Conservation (phyloP, 2,329 filamentous ascomycete genomes). For the Claviceps maximensis region DNA sequence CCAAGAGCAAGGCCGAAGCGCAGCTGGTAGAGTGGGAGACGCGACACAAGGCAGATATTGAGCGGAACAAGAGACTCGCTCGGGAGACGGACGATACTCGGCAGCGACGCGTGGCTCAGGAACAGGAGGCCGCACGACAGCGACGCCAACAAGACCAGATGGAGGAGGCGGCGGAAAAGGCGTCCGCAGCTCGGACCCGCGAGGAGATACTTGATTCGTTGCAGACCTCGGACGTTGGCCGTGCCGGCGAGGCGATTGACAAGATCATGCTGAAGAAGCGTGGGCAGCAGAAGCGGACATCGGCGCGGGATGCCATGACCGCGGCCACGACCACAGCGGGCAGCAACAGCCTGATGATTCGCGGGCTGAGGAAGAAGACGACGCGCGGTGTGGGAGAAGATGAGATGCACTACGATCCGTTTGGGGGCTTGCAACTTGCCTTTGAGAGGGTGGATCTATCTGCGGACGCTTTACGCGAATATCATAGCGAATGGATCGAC, state of each 20-base stretch:
- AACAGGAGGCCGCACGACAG: slow-evolving; percentile 49
- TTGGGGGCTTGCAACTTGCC: slow-evolving; percentile 58
- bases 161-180: slow-evolving; percentile 59
- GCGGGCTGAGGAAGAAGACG: slow-evolving; percentile 59
- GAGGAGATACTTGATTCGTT: slow-evolving; percentile 60
- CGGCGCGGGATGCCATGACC: slow-evolving; percentile 21
- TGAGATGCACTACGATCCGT: slow-evolving; percentile 76
- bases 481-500: slow-evolving; percentile 64
- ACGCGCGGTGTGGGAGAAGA: slow-evolving; percentile 26
- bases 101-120: slow-evolving; percentile 43
- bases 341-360: slow-evolving; percentile 45
- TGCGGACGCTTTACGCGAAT: slow-evolving; percentile 39
- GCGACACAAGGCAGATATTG: slow-evolving; percentile 56
- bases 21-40: slow-evolving; percentile 51
- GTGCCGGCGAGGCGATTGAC: slow-evolving; percentile 44
- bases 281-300: slow-evolving; percentile 34
- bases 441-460: slow-evolving; percentile 55
- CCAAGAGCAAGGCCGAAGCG: slow-evolving; percentile 34
- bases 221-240: slow-evolving; percentile 44
- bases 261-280: slow-evolving; percentile 63
- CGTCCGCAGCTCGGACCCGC: slow-evolving; percentile 47
- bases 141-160: slow-evolving; percentile 48
- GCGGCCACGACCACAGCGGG: not conserved
- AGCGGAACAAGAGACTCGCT: slow-evolving; percentile 43
- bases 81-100: slow-evolving; percentile 41